Percentiles rank a stretch among this genome's conserved stretches.
Evolutionary conservation across 306 rosid genomes (phyloP).

Genomic region (Cucurbita maxima): DNA sequence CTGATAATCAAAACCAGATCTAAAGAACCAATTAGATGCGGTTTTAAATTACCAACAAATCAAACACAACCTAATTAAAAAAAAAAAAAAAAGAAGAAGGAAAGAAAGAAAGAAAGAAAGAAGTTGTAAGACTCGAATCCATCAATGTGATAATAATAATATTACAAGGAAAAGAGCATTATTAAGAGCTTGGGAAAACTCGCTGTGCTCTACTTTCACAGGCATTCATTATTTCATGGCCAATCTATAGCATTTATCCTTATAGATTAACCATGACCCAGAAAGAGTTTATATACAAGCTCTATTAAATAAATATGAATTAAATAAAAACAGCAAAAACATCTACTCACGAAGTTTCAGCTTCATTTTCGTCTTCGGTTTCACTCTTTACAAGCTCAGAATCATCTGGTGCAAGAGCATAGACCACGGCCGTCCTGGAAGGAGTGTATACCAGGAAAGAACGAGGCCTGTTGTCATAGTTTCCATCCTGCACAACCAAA

Average conservation of each 20-base stretch:
- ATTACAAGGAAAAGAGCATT: neutral
- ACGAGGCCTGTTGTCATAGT: constrained; percentile 53
- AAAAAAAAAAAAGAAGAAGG: too few species aligned
- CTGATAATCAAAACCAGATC: neutral
- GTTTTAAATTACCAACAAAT: neutral
- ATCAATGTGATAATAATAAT: too few species aligned
- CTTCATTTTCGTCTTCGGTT: neutral
- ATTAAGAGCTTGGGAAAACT: neutral
- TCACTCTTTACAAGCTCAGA: neutral
- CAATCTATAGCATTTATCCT: neutral
- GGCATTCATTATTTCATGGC: too few species aligned
- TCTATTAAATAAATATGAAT: neutral
- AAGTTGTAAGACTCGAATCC: too few species aligned
- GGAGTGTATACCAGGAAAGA: constrained; percentile 74
- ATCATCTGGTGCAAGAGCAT: constrained; percentile 33
- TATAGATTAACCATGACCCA: neutral
- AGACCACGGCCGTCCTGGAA: constrained; percentile 67
- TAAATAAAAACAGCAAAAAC: neutral
- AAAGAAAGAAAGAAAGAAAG: too few species aligned
- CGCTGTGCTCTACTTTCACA: neutral
- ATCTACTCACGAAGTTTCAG: neutral
- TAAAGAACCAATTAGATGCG: neutral
- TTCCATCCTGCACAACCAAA: constrained; percentile 45
- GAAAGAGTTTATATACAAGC: neutral
- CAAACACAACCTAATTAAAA: too few species aligned